Base-by-base conservation (phyloP, 495 filamentous ascomycete genomes). In the Xylaria palmicola region DNA sequence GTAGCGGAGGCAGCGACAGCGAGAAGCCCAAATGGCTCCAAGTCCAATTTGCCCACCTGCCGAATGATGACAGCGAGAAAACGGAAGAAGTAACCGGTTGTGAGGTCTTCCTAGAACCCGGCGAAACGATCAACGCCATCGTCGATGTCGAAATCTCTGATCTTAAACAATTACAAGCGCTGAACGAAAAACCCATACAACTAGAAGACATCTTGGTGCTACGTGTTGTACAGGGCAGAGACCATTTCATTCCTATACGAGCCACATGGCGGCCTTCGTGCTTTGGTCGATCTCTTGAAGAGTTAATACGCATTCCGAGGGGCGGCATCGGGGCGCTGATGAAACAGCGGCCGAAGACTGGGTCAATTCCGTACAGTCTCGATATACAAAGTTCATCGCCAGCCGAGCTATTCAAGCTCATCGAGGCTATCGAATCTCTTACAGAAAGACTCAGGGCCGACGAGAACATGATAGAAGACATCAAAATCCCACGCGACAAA, bases 181-280 rank as follows among this genome's bases (percentile, higher is more conserved):
- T 98, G n/a, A 97, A 97, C 65, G 78, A 88, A 29, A 83, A 83
- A 9, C 75, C 79, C 19, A 66, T 78, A 4, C 78, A 78, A 7
- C 77, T 97, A 1, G 92, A 96, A 59, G 93, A 98, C 66, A 87
- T 97, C 8, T 78, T 98, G 24, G 86, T 99, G 5, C 82, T 99
- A n/a, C 88, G 92, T 9, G 90, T 98, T 8, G 81, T 84, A 8
- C 84, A 87, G 48, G 94, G 94, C 1, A 83, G 91, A 50, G 94
- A 99, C 62, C 89, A 97, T 71, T 99, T 99, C 70, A 83, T 99
- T 48, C 86, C 92, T 1, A 78, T 95, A 7, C 83, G 80, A 3
- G 93, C 85, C 0, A 74, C 78, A 0, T 99, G 94, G 94, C 73
- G 86, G 3, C 90, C 86, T 22, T 92, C 89, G 0, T 90, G 86